Percentiles rank a stretch among this genome's conserved stretches.
Evolutionary conservation across 179 eudicot species (phyloP).

Genomic region (Spinacia oleracea): DNA sequence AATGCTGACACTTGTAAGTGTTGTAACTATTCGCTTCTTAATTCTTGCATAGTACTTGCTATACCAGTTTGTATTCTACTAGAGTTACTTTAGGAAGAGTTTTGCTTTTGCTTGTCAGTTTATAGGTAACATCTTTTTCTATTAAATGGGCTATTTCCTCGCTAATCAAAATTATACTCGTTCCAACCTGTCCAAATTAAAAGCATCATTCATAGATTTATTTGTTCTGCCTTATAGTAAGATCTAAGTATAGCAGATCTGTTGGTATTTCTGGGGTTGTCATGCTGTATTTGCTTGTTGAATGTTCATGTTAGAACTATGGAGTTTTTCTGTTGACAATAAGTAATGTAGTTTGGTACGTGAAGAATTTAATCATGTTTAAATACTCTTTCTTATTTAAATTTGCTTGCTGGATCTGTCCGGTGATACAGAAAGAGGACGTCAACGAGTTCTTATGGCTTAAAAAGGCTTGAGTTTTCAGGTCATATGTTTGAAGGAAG

Average conservation of each 20-base stretch:
- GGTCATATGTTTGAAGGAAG: slow-evolving; percentile 7
- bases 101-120: slow-evolving; percentile 1
- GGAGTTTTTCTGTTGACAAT: neutral
- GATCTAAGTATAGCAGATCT: neutral
- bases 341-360: neutral
- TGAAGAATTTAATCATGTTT: slow-evolving; percentile 6
- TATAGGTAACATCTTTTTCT: slow-evolving; percentile 7
- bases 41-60: slow-evolving; percentile 1
- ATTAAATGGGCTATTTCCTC: neutral
- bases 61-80: slow-evolving; percentile 21
- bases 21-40: slow-evolving; percentile 3
- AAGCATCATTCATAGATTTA: neutral
- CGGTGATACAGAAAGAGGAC: slow-evolving; percentile 8
- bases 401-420: slow-evolving; percentile 17
- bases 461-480: slow-evolving; percentile 4
- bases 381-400: neutral
- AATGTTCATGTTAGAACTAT: neutral
- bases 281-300: slow-evolving; percentile 2
- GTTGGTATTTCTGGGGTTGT: neutral
- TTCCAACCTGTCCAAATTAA: neutral
- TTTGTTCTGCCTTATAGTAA: neutral
- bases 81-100: slow-evolving; percentile 18
- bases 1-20: slow-evolving; percentile 25
- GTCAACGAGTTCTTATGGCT: slow-evolving; percentile 1
- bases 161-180: neutral